These are phyloP conservation scores for Dovyalis caffra DNA, from an alignment of 345 rosid species.

Conservation along the genomic window DNA sequence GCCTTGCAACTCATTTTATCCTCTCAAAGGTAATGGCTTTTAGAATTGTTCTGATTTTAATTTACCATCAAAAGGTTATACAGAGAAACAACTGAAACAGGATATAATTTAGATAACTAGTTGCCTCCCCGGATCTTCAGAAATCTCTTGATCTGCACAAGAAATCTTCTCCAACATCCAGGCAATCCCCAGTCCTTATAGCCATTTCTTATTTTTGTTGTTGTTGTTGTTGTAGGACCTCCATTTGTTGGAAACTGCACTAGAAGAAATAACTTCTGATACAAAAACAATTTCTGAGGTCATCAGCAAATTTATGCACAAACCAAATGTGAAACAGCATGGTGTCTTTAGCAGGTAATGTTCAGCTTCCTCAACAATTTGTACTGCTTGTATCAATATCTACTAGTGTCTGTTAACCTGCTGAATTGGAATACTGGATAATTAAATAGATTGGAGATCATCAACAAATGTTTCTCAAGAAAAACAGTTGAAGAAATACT, in stretches of 20 bases:
- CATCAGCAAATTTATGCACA: conserved; percentile 12
- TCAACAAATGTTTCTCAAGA: conserved; percentile 29
- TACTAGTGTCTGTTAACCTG: neutral
- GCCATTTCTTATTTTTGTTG: too few species aligned
- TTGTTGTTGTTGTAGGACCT: too few species aligned
- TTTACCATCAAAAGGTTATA: too few species aligned
- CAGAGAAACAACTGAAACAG: too few species aligned
- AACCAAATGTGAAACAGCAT: conserved; percentile 11
- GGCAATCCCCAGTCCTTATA: too few species aligned
- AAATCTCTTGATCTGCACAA: too few species aligned
- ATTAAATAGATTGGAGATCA: conserved; percentile 13
- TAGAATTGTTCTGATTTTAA: too few species aligned
- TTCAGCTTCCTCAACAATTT: neutral
- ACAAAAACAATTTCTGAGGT: neutral
- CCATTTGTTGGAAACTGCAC: conserved; percentile 7
- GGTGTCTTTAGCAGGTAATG: conserved; percentile 16
- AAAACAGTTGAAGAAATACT: conserved; percentile 25
- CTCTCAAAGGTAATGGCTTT: conserved; percentile 21
- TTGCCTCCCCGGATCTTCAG: too few species aligned
- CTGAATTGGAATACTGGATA: neutral
- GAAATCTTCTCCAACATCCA: too few species aligned
- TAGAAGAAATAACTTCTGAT: neutral
- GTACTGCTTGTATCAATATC: neutral
- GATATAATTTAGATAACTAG: too few species aligned
- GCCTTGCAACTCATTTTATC: conserved; percentile 37